These are phyloP conservation scores for Diversispora epigaea DNA, from an alignment of 192 early-diverging fungal species.

Conservation along the genomic window DNA sequence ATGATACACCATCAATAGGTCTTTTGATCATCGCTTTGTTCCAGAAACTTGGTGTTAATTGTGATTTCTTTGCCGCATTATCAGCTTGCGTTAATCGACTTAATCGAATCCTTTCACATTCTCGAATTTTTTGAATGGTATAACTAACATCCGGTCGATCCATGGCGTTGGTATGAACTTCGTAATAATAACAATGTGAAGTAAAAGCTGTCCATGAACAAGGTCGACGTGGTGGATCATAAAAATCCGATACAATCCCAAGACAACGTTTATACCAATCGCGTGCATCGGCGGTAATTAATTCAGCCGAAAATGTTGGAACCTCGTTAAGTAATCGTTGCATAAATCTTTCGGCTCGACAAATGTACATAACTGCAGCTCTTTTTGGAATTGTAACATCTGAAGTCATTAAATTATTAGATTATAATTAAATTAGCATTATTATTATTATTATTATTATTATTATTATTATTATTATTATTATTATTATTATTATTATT, in stretches of 20 bases:
- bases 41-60: constrained; percentile 20
- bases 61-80: constrained; percentile 7
- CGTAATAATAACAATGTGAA: constrained; percentile 21
- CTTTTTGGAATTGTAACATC: constrained; percentile 27
- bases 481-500: neutral
- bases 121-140: constrained; percentile 20
- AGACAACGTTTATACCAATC: constrained; percentile 28
- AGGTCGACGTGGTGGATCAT: constrained; percentile 25
- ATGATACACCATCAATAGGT: constrained; percentile 21
- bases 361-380: constrained; percentile 18
- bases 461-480: neutral
- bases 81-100: constrained; percentile 7
- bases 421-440: neutral
- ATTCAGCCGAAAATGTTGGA: constrained; percentile 9
- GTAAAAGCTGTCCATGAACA: constrained; percentile 19
- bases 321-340: constrained; percentile 13
- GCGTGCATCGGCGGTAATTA: constrained; percentile 4
- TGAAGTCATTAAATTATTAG: neutral
- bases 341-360: constrained; percentile 30
- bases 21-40: constrained; percentile 27
- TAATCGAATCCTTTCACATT: constrained; percentile 12
- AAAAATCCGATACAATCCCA: constrained; percentile 23
- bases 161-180: constrained; percentile 4
- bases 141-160: neutral
- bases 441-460: neutral